phyloP scores from a whole-genome alignment of 495 filamentous ascomycete genomes.

The Hypoxylon fragiforme region DNA sequence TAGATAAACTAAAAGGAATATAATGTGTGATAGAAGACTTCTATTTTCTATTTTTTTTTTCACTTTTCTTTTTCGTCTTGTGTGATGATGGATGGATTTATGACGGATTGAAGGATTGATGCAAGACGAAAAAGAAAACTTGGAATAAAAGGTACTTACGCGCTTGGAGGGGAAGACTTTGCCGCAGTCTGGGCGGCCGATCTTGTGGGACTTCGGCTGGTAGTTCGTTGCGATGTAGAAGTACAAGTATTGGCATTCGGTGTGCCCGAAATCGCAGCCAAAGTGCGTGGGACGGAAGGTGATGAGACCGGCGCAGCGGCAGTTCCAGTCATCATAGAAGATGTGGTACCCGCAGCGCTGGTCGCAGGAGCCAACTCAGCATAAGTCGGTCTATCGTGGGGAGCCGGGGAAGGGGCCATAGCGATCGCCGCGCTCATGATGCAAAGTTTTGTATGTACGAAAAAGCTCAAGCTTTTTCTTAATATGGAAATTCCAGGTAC shows the following conservation, averaged over 20 bases:
- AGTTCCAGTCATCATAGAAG: constrained; percentile 31
- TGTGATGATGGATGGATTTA: background rate
- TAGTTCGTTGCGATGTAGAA: constrained; percentile 46
- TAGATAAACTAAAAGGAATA: no score
- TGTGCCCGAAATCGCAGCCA: constrained; percentile 46
- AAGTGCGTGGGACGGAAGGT: constrained; percentile 48
- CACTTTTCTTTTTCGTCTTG: constrained; percentile 20
- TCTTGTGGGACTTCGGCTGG: constrained; percentile 54
- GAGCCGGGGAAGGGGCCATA: constrained; percentile 62
- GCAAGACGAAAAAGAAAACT: constrained; percentile 22
- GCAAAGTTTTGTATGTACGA: constrained; percentile 12
- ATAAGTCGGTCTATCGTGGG: constrained; percentile 57
- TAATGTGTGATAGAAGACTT: no score
- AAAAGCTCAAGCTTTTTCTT: constrained; percentile 21
- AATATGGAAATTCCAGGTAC: constrained; percentile 30
- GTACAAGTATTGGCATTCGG: constrained; percentile 41
- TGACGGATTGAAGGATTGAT: constrained; percentile 35
- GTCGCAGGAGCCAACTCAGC: constrained; percentile 52
- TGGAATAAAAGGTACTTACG: constrained; percentile 47
- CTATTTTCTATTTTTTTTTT: background rate
- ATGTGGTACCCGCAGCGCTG: constrained; percentile 30
- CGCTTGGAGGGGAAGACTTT: constrained; percentile 56
- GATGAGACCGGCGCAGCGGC: constrained; percentile 44
- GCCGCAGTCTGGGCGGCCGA: constrained; percentile 42
- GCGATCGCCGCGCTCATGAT: constrained; percentile 64